phyloP scores from a whole-genome alignment of 169 alveolate genomes.

The Plasmodium cynomolgi region DNA sequence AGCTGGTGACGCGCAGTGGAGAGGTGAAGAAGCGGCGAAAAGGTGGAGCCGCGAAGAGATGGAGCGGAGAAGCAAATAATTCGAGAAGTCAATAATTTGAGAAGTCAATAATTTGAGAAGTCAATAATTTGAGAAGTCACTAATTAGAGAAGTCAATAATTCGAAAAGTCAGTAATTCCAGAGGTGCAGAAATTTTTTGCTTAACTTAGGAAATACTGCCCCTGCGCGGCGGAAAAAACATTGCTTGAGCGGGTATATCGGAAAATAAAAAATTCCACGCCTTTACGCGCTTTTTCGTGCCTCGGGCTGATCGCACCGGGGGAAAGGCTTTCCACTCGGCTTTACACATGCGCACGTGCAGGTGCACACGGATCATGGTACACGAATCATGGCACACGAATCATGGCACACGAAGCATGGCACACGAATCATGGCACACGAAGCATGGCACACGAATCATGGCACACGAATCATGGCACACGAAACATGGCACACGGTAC shows the following conservation, averaged over 20 bases:
- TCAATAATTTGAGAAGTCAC: not conserved
- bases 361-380: not conserved
- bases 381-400: not conserved
- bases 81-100: not conserved
- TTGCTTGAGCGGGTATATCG: not conserved
- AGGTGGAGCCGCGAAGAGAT: not conserved
- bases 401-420: no score
- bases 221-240: not conserved
- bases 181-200: not conserved
- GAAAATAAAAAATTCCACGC: not conserved
- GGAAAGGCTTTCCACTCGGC: not conserved
- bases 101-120: no score
- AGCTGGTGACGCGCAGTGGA: not conserved
- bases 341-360: not conserved
- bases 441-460: not conserved
- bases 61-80: not conserved
- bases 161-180: not conserved
- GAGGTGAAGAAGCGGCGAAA: not conserved
- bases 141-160: not conserved
- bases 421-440: no score
- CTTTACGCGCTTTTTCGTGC: not conserved
- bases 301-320: not conserved
- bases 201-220: not conserved
- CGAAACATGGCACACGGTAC: not conserved
- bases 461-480: not conserved